Percentiles rank a stretch among this genome's conserved stretches.
These are phyloP conservation scores for Helotiales sp. DNA, from an alignment of 2,329 filamentous ascomycete species.

Conservation along the genomic window DNA sequence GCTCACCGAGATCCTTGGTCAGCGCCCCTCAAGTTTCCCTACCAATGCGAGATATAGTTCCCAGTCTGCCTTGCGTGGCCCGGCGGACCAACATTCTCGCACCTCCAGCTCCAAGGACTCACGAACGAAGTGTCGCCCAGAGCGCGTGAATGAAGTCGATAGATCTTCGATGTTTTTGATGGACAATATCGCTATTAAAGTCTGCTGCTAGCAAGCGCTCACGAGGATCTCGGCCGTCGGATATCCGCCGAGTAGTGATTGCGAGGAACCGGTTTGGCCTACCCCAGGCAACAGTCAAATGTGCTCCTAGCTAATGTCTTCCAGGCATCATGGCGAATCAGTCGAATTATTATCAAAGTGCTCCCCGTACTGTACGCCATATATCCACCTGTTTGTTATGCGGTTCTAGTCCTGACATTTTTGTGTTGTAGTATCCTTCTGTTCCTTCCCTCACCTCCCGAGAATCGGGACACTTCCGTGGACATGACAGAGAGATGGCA, in stretches of 20 bases:
- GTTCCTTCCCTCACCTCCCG: conserved; percentile 23
- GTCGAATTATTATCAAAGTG: conserved; percentile 26
- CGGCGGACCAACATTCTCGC: conserved; percentile 15
- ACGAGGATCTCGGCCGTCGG: conserved; percentile 7
- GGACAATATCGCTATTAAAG: conserved; percentile 21
- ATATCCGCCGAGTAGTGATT: conserved; percentile 16
- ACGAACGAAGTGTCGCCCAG: conserved; percentile 18
- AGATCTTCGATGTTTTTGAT: background rate
- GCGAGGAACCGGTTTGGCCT: conserved; percentile 19
- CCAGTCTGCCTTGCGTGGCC: conserved; percentile 21
- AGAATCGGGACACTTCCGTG: conserved; percentile 26
- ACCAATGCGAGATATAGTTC: conserved; percentile 23
- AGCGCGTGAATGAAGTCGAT: conserved; percentile 1
- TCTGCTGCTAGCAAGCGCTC: conserved; percentile 8
- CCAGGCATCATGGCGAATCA: conserved; percentile 29
- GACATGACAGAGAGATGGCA: conserved; percentile 29
- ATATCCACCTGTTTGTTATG: conserved; percentile 6
- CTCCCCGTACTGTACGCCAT: conserved; percentile 27
- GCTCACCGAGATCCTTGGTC: conserved; percentile 9
- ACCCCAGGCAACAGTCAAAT: conserved; percentile 3
- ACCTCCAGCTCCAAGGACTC: conserved; percentile 8
- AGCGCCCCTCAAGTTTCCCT: conserved; percentile 4
- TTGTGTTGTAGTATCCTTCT: conserved; percentile 26
- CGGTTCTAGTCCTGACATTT: conserved; percentile 23
- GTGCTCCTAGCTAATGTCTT: conserved; percentile 14